Evolutionary conservation across 192 early-diverging fungal species (phyloP).

Genomic region (Coemansia sp.): DNA sequence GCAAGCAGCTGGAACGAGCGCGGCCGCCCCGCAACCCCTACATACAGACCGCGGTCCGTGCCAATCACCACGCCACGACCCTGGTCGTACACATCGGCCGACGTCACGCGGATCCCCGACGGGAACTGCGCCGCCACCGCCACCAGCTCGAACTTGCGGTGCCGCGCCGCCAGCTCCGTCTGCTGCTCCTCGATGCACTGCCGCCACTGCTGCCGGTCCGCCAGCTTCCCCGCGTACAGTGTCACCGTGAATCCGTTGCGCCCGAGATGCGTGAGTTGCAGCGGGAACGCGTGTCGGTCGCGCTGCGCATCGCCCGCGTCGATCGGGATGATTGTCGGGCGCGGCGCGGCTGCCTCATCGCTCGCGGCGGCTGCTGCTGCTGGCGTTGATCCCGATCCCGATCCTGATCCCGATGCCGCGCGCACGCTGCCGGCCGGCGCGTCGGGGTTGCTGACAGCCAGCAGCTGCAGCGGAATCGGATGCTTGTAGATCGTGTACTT

Average conservation of each 20-base stretch:
- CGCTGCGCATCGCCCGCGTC: conserved; percentile 44
- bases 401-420: conserved; percentile 1
- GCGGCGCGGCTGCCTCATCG: background rate
- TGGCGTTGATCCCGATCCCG: background rate
- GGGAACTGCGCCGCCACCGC: conserved; percentile 53
- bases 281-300: conserved; percentile 67
- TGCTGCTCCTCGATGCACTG: conserved; percentile 67
- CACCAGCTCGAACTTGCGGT: conserved; percentile 56
- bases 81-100: conserved; percentile 59
- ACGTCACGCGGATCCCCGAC: conserved; percentile 48
- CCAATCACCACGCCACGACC: conserved; percentile 73
- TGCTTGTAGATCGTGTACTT: conserved; percentile 58
- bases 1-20: conserved; percentile 57
- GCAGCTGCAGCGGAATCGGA: conserved; percentile 81
- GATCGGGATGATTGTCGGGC: conserved; percentile 41
- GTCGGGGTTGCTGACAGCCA: conserved; percentile 65
- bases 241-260: conserved; percentile 68
- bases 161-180: conserved; percentile 50
- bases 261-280: conserved; percentile 76
- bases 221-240: conserved; percentile 72
- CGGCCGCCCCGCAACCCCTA: conserved; percentile 62
- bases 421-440: conserved; percentile 23
- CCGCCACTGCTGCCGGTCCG: conserved; percentile 80
- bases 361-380: background rate
- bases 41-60: conserved; percentile 82